Evolutionary conservation across 2,329 filamentous ascomycete genomes (phyloP).

Genomic region (Sporothrix mexicana): DNA sequence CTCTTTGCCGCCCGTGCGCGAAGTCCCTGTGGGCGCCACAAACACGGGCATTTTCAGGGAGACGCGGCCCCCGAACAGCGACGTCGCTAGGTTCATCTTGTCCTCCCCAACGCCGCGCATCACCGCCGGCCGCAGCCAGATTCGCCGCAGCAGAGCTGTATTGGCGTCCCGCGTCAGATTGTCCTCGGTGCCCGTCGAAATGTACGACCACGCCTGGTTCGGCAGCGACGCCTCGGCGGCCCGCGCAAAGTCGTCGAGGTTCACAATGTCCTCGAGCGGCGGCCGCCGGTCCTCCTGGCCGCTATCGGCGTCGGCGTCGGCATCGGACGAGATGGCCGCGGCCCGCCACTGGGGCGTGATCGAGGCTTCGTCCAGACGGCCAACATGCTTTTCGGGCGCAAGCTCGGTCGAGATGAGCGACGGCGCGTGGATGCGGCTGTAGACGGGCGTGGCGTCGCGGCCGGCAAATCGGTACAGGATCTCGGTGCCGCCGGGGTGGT

Average conservation of each 20-base stretch:
- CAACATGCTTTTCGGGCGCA: conserved; percentile 54
- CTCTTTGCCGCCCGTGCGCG: conserved; percentile 56
- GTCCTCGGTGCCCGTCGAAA: conserved; percentile 60
- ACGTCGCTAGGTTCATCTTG: conserved; percentile 48
- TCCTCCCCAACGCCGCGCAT: conserved; percentile 52
- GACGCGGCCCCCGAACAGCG: conserved; percentile 51
- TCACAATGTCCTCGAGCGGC: conserved; percentile 37
- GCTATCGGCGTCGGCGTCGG: conserved; percentile 7
- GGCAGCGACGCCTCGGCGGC: conserved; percentile 53
- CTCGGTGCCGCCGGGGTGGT: conserved; percentile 48
- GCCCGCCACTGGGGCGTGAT: conserved; percentile 41
- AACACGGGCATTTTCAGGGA: conserved; percentile 52
- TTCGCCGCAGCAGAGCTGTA: conserved; percentile 53
- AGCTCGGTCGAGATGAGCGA: conserved; percentile 50
- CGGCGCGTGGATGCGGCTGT: conserved; percentile 56
- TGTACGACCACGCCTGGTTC: conserved; percentile 61
- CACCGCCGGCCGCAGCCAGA: conserved; percentile 59
- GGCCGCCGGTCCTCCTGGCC: conserved; percentile 23
- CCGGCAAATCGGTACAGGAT: conserved; percentile 58
- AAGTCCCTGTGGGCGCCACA: conserved; percentile 57
- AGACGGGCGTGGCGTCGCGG: conserved; percentile 59
- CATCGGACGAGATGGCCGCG: conserved; percentile 32
- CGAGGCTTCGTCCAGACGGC: conserved; percentile 52
- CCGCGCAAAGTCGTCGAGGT: conserved; percentile 55
- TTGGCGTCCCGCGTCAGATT: conserved; percentile 57